A percentile compares a stretch with the other conserved stretches of the same genome.
These are phyloP conservation scores for Petunia hybrid DNA, from an alignment of 305 asterid species.

Conservation along the genomic window DNA sequence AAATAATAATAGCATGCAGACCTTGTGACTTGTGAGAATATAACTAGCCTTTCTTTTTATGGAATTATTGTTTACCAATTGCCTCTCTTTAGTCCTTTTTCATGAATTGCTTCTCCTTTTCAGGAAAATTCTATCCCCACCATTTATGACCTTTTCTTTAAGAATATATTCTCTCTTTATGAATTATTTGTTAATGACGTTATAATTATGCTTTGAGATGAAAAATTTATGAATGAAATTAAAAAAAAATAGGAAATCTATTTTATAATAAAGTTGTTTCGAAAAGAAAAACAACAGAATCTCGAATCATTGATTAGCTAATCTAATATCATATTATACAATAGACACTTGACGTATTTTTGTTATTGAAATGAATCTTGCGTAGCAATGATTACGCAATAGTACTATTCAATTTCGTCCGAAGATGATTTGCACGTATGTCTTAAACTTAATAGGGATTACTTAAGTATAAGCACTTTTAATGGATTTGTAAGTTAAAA, in stretches of 20 bases:
- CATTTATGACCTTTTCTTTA: not conserved
- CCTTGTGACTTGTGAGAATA: not conserved
- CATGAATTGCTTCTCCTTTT: not conserved
- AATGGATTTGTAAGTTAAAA: not conserved
- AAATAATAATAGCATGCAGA: not conserved
- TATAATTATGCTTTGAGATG: slow-evolving; percentile 5
- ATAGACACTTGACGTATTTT: slow-evolving; percentile 26
- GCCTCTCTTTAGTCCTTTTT: not conserved
- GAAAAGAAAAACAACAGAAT: slow-evolving; percentile 30
- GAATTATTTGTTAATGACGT: not conserved
- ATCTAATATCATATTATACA: not conserved
- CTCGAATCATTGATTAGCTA: slow-evolving; percentile 3
- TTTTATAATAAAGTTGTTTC: slow-evolving; percentile 7
- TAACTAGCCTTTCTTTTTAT: not conserved
- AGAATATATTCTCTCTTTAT: slow-evolving; percentile 21
- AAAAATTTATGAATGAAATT: not conserved
- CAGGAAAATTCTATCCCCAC: slow-evolving; percentile 25
- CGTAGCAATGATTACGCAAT: not conserved
- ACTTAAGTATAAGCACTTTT: not conserved
- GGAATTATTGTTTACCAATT: not conserved
- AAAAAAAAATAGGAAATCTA: not conserved
- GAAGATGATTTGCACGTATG: not conserved
- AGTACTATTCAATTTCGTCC: not conserved
- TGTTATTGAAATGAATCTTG: not conserved
- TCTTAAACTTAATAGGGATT: not conserved